A percentile compares a stretch with the other conserved stretches of the same genome.
These are phyloP conservation scores for Hibiscus tridactylites DNA, from an alignment of 345 rosid species.

Conservation along the genomic window DNA sequence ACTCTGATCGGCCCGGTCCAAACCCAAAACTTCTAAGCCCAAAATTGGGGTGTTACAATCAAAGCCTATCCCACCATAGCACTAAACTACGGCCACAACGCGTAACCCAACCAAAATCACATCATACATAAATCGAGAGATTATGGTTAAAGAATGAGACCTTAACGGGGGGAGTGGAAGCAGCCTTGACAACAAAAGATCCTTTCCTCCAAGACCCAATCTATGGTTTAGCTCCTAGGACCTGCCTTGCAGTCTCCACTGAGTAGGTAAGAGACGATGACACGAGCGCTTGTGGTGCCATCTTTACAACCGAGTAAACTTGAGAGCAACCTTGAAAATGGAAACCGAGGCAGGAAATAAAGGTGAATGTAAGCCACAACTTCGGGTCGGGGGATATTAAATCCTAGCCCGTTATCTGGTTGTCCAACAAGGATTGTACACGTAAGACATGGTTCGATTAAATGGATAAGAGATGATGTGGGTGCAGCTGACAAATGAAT, in stretches of 20 bases:
- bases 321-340: background rate
- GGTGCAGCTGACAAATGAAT: background rate
- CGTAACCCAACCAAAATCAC: too few species aligned
- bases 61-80: background rate
- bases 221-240: slow-evolving; percentile 45
- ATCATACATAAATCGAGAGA: background rate
- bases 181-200: slow-evolving; percentile 63
- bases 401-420: slow-evolving; percentile 29
- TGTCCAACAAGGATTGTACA: slow-evolving; percentile 59
- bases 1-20: too few species aligned
- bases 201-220: slow-evolving; percentile 41
- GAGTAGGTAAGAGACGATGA: slow-evolving; percentile 77
- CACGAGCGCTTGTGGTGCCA: slow-evolving; percentile 88
- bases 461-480: slow-evolving; percentile 44
- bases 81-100: too few species aligned
- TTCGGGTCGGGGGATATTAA: background rate
- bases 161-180: slow-evolving; percentile 94
- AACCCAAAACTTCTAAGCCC: too few species aligned
- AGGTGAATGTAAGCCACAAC: slow-evolving; percentile 20
- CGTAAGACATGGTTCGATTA: slow-evolving; percentile 24
- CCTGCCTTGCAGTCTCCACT: slow-evolving; percentile 68
- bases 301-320: background rate
- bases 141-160: slow-evolving; percentile 20
- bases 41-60: too few species aligned
- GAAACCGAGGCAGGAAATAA: slow-evolving; percentile 8